Evolutionary conservation across 2,329 filamentous ascomycete species (phyloP).

Genomic region (Pseudocercospora cruenta): DNA sequence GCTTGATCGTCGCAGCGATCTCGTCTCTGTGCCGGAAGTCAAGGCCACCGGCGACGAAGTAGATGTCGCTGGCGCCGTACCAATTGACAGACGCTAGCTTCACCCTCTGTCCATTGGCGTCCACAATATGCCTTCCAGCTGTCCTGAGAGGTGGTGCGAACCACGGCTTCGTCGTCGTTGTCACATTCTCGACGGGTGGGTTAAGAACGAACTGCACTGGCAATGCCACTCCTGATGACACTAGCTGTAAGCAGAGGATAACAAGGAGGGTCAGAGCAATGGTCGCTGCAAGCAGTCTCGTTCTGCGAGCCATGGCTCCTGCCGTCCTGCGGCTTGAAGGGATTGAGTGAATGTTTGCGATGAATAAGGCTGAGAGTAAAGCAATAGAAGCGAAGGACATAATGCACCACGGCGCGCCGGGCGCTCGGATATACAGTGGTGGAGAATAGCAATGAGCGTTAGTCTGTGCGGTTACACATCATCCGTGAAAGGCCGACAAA

Average conservation of each 20-base stretch:
- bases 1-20: conserved; percentile 63
- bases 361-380: conserved; percentile 15
- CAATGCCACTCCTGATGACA: conserved; percentile 29
- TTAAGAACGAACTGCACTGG: conserved; percentile 21
- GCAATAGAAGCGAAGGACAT: conserved; percentile 17
- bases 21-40: conserved; percentile 64
- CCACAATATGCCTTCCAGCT: conserved; percentile 63
- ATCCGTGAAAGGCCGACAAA: conserved; percentile 17
- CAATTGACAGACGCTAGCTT: conserved; percentile 70
- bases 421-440: conserved; percentile 11
- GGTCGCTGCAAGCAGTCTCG: conserved; percentile 19
- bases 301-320: conserved; percentile 24
- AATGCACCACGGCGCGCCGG: conserved; percentile 6
- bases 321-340: conserved; percentile 22
- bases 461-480: conserved; percentile 3
- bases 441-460: conserved; percentile 8
- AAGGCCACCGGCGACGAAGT: conserved; percentile 66
- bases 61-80: conserved; percentile 71
- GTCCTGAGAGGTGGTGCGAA: conserved; percentile 64
- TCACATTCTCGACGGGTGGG: conserved; percentile 17
- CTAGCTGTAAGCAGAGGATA: conserved; percentile 32
- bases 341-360: conserved; percentile 18
- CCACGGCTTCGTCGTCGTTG: conserved; percentile 15
- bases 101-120: conserved; percentile 59
- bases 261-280: conserved; percentile 24